Evolutionary conservation across 2,329 filamentous ascomycete species (phyloP).

Genomic region (Furcasterigmium furcatum): DNA sequence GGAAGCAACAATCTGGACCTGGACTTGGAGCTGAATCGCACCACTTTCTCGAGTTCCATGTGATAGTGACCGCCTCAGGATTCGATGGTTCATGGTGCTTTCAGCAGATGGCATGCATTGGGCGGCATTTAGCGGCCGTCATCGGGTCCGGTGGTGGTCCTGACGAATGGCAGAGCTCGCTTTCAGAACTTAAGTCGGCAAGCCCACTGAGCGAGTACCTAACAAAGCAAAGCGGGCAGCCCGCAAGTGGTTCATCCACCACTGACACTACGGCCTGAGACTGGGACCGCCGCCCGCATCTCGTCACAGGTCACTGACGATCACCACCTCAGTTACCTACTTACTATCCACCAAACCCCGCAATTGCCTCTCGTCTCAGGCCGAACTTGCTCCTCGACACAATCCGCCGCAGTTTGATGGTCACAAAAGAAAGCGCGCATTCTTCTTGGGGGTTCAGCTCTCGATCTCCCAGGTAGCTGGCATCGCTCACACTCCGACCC

Average conservation of each 20-base stretch:
- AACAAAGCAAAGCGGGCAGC: too few species aligned
- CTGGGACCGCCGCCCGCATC: not conserved
- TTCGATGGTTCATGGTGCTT: too few species aligned
- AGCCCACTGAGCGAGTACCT: too few species aligned
- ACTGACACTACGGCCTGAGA: not conserved
- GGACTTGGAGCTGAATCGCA: too few species aligned
- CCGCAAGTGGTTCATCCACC: too few species aligned
- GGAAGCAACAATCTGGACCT: too few species aligned
- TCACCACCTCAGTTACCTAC: not conserved
- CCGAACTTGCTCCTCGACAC: not conserved
- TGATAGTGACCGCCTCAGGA: too few species aligned
- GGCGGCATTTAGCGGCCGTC: not conserved
- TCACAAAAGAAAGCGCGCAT: not conserved
- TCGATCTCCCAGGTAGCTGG: constrained; percentile 12
- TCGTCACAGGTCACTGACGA: too few species aligned
- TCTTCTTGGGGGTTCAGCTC: constrained; percentile 14
- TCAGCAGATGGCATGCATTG: too few species aligned
- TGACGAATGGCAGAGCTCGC: not conserved
- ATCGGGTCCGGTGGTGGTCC: not conserved
- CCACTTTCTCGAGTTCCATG: too few species aligned
- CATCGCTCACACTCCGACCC: too few species aligned
- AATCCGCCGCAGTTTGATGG: constrained; percentile 1
- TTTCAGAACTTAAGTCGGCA: too few species aligned
- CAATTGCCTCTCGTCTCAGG: not conserved
- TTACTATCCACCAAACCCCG: constrained; percentile 1